Conservation (phyloP, 108 stramenopile genomes). For the Halocafeteria seosinensis region DNA sequence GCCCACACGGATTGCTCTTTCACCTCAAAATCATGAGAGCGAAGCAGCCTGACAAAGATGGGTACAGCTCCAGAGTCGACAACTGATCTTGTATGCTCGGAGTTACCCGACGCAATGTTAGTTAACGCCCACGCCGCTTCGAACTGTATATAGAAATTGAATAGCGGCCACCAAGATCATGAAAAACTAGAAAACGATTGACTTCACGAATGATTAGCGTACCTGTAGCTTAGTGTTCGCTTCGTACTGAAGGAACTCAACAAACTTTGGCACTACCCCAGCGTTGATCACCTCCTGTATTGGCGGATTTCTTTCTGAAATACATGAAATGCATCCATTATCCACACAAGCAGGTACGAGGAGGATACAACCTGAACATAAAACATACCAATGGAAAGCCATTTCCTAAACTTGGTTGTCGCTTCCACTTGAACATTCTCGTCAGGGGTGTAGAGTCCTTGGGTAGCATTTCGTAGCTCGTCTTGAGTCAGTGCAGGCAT, state of each 20-base stretch:
- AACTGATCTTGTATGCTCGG: slow-evolving; percentile 88
- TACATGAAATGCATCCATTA: slow-evolving; percentile 3
- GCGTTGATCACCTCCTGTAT: slow-evolving; percentile 90
- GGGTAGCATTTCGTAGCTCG: too few species aligned
- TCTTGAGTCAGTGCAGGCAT: too few species aligned
- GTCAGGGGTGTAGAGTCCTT: too few species aligned
- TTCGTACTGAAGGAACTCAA: slow-evolving; percentile 71
- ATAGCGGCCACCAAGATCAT: too few species aligned
- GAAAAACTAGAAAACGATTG: too few species aligned
- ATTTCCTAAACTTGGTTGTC: too few species aligned
- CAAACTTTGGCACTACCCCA: slow-evolving; percentile 84
- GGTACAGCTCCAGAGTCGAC: slow-evolving; percentile 93
- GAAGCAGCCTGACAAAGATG: slow-evolving; percentile 72
- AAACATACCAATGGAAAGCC: not conserved
- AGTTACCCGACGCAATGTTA: slow-evolving; percentile 89
- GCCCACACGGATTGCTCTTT: slow-evolving; percentile 97
- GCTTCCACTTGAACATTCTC: too few species aligned
- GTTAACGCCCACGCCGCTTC: slow-evolving; percentile 98
- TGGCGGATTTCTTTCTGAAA: slow-evolving; percentile 90
- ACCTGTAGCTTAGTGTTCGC: slow-evolving; percentile 68
- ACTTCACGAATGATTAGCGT: too few species aligned
- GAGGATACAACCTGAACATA: not conserved
- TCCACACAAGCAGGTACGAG: not conserved
- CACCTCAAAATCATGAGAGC: slow-evolving; percentile 82
- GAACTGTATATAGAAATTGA: too few species aligned